A percentile compares a stretch with the other conserved stretches of the same genome.
Evolutionary conservation across 169 alveolate genomes (phyloP).

Genomic region (Eimeria tenella): DNA sequence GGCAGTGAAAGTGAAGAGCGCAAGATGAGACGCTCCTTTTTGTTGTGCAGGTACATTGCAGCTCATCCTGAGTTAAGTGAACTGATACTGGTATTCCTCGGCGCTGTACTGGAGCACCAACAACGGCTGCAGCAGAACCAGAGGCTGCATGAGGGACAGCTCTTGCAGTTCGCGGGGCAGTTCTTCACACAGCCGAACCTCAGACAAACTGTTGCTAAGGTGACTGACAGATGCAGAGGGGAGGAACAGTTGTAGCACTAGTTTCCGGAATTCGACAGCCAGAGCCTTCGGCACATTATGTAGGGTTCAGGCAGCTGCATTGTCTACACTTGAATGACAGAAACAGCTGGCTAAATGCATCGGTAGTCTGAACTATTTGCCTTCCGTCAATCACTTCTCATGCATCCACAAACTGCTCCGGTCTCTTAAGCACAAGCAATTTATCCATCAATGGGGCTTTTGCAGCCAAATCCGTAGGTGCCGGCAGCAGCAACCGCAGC

Average conservation of each 20-base stretch:
- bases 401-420: neutral
- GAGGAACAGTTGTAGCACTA: too few relatives aligned
- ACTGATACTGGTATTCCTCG: neutral
- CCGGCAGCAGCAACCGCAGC: conserved; percentile 11
- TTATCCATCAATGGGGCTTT: neutral
- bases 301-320: too few relatives aligned
- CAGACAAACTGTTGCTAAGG: neutral
- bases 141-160: conserved; percentile 12
- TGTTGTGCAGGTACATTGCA: neutral
- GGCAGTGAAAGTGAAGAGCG: too few relatives aligned
- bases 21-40: too few relatives aligned
- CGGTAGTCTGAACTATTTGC: too few relatives aligned
- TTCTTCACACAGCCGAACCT: conserved; percentile 52
- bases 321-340: too few relatives aligned
- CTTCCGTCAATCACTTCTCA: too few relatives aligned
- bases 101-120: conserved; percentile 25
- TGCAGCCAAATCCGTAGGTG: neutral
- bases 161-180: conserved; percentile 3
- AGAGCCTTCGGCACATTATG: too few relatives aligned
- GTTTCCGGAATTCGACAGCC: too few relatives aligned
- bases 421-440: neutral
- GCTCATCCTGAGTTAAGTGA: conserved; percentile 16
- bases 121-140: conserved; percentile 31
- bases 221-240: neutral
- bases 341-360: too few relatives aligned